Base-by-base conservation (phyloP, 345 rosid genomes). In the Aegle marmelos region DNA sequence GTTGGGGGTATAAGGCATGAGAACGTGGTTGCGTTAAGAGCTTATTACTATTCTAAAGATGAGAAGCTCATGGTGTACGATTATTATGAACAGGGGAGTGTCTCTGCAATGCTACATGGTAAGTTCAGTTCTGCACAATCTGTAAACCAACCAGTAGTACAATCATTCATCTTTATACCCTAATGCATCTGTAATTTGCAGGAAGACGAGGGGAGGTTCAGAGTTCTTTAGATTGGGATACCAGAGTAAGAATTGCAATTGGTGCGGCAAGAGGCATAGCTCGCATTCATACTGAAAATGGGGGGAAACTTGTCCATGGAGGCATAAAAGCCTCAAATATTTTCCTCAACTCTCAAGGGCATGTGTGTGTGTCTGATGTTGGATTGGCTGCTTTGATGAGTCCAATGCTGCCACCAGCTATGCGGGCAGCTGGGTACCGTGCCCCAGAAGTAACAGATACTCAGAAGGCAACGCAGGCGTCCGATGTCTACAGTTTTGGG, bases 21-120 rank as follows among this genome's bases (percentile, higher is more conserved):
- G 83, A 92, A 94, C 81, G 94, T 94, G 79, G 86, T 90, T 30
- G 89, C 91, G 14, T 68, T 96, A 36, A 89, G 91, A 81, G 99
- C 97, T 9, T 96, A 92, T 78, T 94, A 87, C 82, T 89, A 88
- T 80, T 94, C 98, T 7, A 96, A 94, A 80, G 99, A 96, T 68
- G 99, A 96, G 91, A 96, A 92, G 89, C 94, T 96, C 36, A 88
- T 92, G 78, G 98, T 96, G 45, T 91, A 90, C 72, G 98, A 96
- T 76, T 92, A 87, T 80, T 85, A 80, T 74, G 79, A 84, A 14
- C 90, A 83, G 34, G 95, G 97, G 64, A 94, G 95, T 65, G 88
- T 94, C 61, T 91, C 95, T 21, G 78, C 97, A 24, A 82, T 94
- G 76, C 79, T 96, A 48, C 97, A 96, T 56, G 95, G 98, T 96